Conservation (phyloP, 306 rosid genomes). For the Lathyrus aphaca region DNA sequence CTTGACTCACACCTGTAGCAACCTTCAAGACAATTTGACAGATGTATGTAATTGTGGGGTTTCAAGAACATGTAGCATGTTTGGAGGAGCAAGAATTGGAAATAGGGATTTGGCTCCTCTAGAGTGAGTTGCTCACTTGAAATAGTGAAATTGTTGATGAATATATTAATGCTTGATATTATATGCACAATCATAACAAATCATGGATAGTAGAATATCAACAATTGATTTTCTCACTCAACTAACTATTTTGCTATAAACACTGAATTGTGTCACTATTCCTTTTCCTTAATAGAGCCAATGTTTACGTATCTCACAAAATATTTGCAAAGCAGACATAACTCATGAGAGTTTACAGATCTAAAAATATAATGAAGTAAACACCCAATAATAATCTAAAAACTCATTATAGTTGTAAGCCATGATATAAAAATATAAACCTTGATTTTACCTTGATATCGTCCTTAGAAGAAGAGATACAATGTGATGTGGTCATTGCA, state of each 20-base stretch:
- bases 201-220: not conserved
- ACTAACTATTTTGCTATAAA: not conserved
- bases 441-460: too few relatives aligned
- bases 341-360: too few relatives aligned
- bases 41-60: not conserved
- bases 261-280: too few relatives aligned
- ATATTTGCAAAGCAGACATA: too few relatives aligned
- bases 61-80: not conserved
- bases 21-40: not conserved
- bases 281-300: too few relatives aligned
- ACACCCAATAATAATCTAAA: too few relatives aligned
- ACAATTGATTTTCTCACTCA: not conserved
- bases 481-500: too few relatives aligned
- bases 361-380: too few relatives aligned
- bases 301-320: too few relatives aligned
- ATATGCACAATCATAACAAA: not conserved
- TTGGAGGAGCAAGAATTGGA: not conserved
- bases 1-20: not conserved
- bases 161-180: not conserved
- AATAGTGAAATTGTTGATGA: not conserved
- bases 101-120: not conserved
- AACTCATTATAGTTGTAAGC: too few relatives aligned
- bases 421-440: too few relatives aligned
- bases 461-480: too few relatives aligned
- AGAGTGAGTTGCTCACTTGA: not conserved